These are phyloP conservation scores for Colletotrichum salicis DNA, from an alignment of 2,329 filamentous ascomycete genomes.

Conservation along the genomic window DNA sequence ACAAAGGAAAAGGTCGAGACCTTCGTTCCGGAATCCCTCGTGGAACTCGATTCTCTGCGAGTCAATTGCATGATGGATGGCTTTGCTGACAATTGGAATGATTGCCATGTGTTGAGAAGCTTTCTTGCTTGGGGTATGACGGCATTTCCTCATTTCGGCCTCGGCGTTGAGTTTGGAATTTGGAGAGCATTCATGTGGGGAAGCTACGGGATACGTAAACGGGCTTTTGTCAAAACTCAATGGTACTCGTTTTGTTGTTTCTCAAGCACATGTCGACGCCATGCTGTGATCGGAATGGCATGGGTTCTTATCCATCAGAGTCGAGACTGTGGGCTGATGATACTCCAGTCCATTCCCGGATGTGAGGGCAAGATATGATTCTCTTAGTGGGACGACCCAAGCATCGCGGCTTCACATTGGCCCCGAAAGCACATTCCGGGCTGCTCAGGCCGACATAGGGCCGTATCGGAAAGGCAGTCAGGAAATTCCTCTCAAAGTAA, in stretches of 20 bases:
- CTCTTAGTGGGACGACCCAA: neutral
- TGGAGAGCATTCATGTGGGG: conserved; percentile 3
- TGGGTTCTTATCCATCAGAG: neutral
- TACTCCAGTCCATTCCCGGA: neutral
- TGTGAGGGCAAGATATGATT: no score
- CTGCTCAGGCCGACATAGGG: neutral
- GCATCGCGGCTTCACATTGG: neutral
- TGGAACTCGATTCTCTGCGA: neutral
- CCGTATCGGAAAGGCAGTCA: neutral
- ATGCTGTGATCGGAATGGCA: neutral
- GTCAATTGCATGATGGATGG: neutral
- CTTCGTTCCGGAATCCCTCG: neutral
- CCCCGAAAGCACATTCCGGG: neutral
- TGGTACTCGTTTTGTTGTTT: neutral
- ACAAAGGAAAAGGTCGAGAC: neutral
- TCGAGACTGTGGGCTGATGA: neutral
- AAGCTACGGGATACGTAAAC: neutral
- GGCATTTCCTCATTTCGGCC: neutral
- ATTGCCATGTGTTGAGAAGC: neutral
- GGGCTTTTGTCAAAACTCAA: neutral
- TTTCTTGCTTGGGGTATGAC: neutral
- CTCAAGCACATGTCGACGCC: neutral
- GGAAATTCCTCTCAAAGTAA: neutral
- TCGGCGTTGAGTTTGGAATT: neutral
- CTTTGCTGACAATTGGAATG: neutral